A percentile compares a stretch with the other conserved stretches of the same genome.
Conservation (phyloP, 352 stramenopile genomes). For the Pythium volutum region DNA sequence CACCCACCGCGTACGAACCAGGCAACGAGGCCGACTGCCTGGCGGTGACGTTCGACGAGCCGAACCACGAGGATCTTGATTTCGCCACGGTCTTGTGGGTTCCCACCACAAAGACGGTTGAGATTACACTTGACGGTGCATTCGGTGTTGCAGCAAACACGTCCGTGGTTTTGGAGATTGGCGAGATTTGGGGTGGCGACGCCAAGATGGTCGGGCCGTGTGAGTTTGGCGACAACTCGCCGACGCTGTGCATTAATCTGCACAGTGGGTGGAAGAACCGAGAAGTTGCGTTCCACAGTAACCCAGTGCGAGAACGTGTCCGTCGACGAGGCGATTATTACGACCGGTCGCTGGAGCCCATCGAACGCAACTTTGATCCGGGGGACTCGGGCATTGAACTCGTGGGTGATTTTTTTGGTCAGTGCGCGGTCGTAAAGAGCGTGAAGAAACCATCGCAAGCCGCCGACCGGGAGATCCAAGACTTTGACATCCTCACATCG, state of each 20-base stretch:
- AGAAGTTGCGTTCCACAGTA: slow-evolving; percentile 28
- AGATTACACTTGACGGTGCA: slow-evolving; percentile 36
- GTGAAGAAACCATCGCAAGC: slow-evolving; percentile 34
- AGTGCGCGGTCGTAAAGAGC: slow-evolving; percentile 42
- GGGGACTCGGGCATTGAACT: slow-evolving; percentile 43
- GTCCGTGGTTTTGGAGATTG: slow-evolving; percentile 36
- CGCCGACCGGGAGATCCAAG: slow-evolving; percentile 13
- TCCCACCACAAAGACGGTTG: slow-evolving; percentile 20
- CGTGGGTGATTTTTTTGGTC: slow-evolving; percentile 52
- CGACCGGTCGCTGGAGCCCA: slow-evolving; percentile 36
- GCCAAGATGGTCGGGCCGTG: slow-evolving; percentile 37
- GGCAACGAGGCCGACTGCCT: slow-evolving; percentile 22
- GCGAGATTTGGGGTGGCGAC: slow-evolving; percentile 29
- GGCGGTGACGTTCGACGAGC: slow-evolving; percentile 31
- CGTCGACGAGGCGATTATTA: slow-evolving; percentile 27
- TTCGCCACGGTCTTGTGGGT: slow-evolving; percentile 34
- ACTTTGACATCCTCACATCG: slow-evolving; percentile 42
- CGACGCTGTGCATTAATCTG: slow-evolving; percentile 27
- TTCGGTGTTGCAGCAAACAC: slow-evolving; percentile 31
- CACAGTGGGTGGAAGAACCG: slow-evolving; percentile 40
- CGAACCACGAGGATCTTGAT: slow-evolving; percentile 32
- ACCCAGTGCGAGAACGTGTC: slow-evolving; percentile 27
- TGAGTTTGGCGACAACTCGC: slow-evolving; percentile 27
- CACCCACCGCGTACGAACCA: slow-evolving; percentile 13
- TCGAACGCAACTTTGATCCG: slow-evolving; percentile 29